phyloP scores from a whole-genome alignment of 2,329 filamentous ascomycete genomes.

The Hypoxylon sp. region DNA sequence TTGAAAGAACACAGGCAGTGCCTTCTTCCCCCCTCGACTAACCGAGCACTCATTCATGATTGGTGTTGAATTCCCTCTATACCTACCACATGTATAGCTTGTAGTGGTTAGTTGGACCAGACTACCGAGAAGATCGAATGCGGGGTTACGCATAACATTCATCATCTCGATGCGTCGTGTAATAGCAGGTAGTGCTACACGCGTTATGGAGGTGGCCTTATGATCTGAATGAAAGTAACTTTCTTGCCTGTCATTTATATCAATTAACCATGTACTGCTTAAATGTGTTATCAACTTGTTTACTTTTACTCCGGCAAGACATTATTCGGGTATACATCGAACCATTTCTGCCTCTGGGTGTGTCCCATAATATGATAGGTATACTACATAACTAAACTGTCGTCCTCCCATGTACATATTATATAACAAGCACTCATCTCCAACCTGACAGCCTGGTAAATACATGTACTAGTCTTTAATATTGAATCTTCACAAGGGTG shows the following conservation, averaged over 20 bases:
- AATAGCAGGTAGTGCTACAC: conserved; percentile 24
- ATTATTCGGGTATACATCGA: not conserved
- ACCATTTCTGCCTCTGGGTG: not conserved
- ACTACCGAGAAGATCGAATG: conserved; percentile 44
- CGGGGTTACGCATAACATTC: conserved; percentile 43
- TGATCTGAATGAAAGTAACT: conserved; percentile 6
- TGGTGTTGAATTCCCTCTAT: conserved; percentile 23
- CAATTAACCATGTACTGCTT: not conserved
- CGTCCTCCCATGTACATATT: not conserved
- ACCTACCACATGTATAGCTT: conserved; percentile 26
- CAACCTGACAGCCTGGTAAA: not conserved
- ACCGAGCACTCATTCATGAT: conserved; percentile 31
- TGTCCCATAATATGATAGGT: not conserved
- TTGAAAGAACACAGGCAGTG: not conserved
- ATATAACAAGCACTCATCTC: not conserved
- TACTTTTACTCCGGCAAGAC: not conserved
- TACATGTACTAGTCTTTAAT: not conserved
- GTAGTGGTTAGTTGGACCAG: conserved; percentile 25
- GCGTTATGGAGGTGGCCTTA: conserved; percentile 16
- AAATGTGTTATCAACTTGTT: not conserved
- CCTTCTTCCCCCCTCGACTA: conserved; percentile 16
- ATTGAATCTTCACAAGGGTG: not conserved
- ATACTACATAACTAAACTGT: not conserved
- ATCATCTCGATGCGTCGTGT: conserved; percentile 37
- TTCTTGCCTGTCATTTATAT: conserved; percentile 13